phyloP scores from a whole-genome alignment of 805 yeast genomes.

The Helenozyma rhizophorensis region DNA sequence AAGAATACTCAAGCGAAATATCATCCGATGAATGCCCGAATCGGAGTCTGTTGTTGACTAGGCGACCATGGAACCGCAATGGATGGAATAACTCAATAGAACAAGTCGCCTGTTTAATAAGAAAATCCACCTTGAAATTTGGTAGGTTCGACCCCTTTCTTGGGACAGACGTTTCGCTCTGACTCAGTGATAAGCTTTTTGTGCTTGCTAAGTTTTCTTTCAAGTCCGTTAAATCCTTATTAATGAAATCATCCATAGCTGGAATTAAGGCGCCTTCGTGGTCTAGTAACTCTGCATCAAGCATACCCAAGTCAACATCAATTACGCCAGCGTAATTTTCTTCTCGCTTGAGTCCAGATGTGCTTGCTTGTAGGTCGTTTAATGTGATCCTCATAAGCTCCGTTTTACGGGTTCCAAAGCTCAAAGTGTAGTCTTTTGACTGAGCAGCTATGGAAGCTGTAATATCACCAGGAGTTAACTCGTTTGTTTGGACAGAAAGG shows the following conservation, averaged over 20 bases:
- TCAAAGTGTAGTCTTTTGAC: slow-evolving; percentile 1
- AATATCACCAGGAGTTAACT: not conserved
- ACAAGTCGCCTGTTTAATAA: slow-evolving; percentile 1
- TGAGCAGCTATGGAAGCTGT: slow-evolving; percentile 2
- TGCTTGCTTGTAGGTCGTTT: slow-evolving; percentile 2
- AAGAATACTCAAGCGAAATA: slow-evolving; percentile 1
- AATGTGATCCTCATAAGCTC: slow-evolving; percentile 1
- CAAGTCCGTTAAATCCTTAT: slow-evolving; percentile 1
- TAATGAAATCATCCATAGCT: not conserved
- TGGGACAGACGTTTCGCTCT: too few species aligned
- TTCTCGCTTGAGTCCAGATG: slow-evolving; percentile 1
- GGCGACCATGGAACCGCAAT: slow-evolving; percentile 4
- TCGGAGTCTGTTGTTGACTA: slow-evolving; percentile 2
- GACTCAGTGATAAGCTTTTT: too few species aligned
- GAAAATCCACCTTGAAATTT: slow-evolving; percentile 1
- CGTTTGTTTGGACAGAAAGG: not conserved
- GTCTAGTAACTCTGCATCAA: slow-evolving; percentile 7
- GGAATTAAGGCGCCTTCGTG: slow-evolving; percentile 1
- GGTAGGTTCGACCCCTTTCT: too few species aligned
- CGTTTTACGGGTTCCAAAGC: slow-evolving; percentile 1
- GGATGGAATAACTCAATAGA: slow-evolving; percentile 8
- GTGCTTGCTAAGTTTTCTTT: too few species aligned
- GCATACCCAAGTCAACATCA: slow-evolving; percentile 1
- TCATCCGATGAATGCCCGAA: slow-evolving; percentile 1
- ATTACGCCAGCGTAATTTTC: not conserved